These are phyloP conservation scores for Lichtheimia ornata DNA, from an alignment of 371 early-diverging fungal species.

Conservation along the genomic window DNA sequence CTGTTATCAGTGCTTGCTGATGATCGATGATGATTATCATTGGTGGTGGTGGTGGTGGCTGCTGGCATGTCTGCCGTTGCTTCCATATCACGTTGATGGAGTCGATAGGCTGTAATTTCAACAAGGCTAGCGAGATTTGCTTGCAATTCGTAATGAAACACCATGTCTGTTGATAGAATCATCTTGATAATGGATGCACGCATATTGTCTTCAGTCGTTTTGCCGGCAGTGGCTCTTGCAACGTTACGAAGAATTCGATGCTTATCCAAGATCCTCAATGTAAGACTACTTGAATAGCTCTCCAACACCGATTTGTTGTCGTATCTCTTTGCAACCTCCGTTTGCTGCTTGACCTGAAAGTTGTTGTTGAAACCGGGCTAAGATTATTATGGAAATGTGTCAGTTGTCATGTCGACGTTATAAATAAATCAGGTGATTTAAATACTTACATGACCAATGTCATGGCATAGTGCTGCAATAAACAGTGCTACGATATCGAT, in stretches of 20 bases:
- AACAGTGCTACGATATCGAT: conserved; percentile 76
- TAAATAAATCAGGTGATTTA: conserved; percentile 7
- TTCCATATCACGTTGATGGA: not conserved
- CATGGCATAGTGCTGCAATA: conserved; percentile 87
- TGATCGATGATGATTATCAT: not conserved
- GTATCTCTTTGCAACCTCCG: conserved; percentile 69
- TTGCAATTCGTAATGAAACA: conserved; percentile 81
- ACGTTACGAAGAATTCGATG: conserved; percentile 62
- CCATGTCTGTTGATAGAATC: conserved; percentile 90
- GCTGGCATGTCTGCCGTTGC: too few species aligned
- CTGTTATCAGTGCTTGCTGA: not conserved
- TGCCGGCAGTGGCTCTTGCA: conserved; percentile 29
- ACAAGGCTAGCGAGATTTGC: conserved; percentile 51
- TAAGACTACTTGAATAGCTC: conserved; percentile 79
- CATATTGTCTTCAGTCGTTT: conserved; percentile 53
- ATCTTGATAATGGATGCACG: conserved; percentile 57
- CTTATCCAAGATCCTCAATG: conserved; percentile 66
- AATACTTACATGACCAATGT: conserved; percentile 83
- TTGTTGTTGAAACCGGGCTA: conserved; percentile 91
- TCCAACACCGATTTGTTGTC: conserved; percentile 85
- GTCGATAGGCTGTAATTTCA: conserved; percentile 16
- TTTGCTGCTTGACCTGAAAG: conserved; percentile 82
- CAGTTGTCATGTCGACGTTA: too few species aligned
- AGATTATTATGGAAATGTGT: conserved; percentile 30
- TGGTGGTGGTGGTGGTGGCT: not conserved